Evolutionary conservation across 805 yeast species (phyloP).

Genomic region (Priceomyces carsonii): DNA sequence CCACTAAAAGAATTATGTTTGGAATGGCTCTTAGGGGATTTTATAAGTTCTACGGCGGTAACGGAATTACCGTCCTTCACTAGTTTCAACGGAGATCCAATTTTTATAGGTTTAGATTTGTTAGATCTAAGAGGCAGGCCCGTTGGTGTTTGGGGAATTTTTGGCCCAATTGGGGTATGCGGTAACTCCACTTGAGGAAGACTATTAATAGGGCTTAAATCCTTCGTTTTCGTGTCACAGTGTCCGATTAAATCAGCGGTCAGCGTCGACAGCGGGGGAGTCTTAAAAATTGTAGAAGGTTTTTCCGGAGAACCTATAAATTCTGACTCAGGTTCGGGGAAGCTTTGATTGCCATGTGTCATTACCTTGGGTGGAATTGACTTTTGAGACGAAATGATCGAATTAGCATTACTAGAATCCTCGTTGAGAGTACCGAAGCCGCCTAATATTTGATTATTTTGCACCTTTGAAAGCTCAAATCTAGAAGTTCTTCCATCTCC

Average conservation of each 20-base stretch:
- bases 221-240: no score
- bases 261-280: slow-evolving; percentile 23
- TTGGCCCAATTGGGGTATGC: no score
- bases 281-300: slow-evolving; percentile 22
- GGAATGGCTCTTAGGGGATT: slow-evolving; percentile 4
- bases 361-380: no score
- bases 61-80: slow-evolving; percentile 30
- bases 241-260: background rate
- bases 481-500: slow-evolving; percentile 1
- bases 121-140: no score
- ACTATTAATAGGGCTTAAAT: no score
- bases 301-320: slow-evolving; percentile 19
- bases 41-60: slow-evolving; percentile 21
- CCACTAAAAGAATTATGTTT: slow-evolving; percentile 11
- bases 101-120: slow-evolving; percentile 30
- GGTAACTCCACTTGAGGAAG: no score
- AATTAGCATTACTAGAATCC: slow-evolving; percentile 18
- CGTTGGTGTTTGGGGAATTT: no score
- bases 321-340: slow-evolving; percentile 38
- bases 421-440: background rate
- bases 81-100: slow-evolving; percentile 39
- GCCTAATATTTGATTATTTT: no score
- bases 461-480: background rate
- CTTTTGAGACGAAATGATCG: no score
- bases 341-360: slow-evolving; percentile 13